Evolutionary conservation across 2,329 filamentous ascomycete species (phyloP), one percentile per base, ranked within the genome.

Genomic region (Cladophialophora chaetospira): DNA sequence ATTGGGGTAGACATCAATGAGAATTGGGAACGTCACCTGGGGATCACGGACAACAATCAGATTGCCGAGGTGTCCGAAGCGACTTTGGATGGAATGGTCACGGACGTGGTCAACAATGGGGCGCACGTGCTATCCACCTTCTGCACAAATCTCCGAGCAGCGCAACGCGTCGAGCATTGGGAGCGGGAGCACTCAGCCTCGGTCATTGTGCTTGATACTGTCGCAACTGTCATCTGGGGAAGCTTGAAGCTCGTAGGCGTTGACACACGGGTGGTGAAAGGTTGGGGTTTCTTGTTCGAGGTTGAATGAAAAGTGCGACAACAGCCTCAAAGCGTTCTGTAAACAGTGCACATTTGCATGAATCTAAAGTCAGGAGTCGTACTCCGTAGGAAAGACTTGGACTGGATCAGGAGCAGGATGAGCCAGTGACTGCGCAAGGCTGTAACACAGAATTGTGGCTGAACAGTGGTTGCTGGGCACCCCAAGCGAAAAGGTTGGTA

Each of bases 91-190:
- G 23, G 33, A 42, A 53, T 60, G 57, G 60, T 57, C 21, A 31
- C 31, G 15, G 44, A 55, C 25, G 57, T 58, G 9, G 46, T 28
- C 3, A 58, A 53, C 2, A 63, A 65, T n/a, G 67, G 67, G n/a
- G 66, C 69, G 1, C 57, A 71, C 51, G 71, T 70, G 2, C 63
- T 77, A 1, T 70, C 70, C 5, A 74, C 73, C 1, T 76, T 77
- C 61, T 78, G 75, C 64, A 79, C 75, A 11, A 78, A 77, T 62
- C 63, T 77, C 26, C 64, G 64, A 10, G 74, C 73, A 3, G 75
- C 74, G 5, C 71, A 75, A 53, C 63, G 71, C 5, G 74, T 69
- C 1, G 62, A 57, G 8, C 31, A 65, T 13, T 78, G 75, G 76
- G 76, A 78, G 60, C 49, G 75, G 76, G 76, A 78, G 60, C 49